Evolutionary conservation across 768 basidiomycete species (phyloP).

Genomic region (Lentinus tigrinus): DNA sequence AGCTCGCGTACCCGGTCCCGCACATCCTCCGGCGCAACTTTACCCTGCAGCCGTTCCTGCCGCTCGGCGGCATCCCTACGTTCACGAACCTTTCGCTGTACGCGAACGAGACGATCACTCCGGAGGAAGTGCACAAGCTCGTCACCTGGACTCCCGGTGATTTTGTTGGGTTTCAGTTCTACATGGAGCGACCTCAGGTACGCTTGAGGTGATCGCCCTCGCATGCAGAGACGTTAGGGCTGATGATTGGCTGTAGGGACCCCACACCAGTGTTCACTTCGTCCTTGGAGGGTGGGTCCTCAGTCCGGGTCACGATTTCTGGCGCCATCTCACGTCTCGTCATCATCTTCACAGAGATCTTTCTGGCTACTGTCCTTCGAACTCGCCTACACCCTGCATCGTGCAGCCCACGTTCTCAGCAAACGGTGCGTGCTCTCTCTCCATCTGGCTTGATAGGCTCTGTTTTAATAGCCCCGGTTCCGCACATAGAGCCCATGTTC

Average conservation of each 20-base stretch:
- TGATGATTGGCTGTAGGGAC: constrained; percentile 25
- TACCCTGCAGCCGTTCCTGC: constrained; percentile 31
- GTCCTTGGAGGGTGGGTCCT: constrained; percentile 31
- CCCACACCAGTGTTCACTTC: constrained; percentile 32
- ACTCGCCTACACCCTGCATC: constrained; percentile 25
- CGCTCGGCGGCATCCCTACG: constrained; percentile 3
- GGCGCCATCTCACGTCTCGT: neutral
- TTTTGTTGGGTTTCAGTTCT: constrained; percentile 31
- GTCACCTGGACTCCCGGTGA: constrained; percentile 30
- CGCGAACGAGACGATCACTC: constrained; percentile 30
- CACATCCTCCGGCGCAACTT: constrained; percentile 35
- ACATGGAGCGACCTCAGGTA: constrained; percentile 29
- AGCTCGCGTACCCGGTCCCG: constrained; percentile 32
- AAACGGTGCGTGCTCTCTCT: constrained; percentile 26
- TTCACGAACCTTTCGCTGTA: constrained; percentile 20
- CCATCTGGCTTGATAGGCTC: too few relatives aligned
- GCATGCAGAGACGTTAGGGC: neutral
- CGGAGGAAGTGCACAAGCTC: constrained; percentile 23
- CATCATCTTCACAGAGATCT: constrained; percentile 25
- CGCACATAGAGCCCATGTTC: constrained; percentile 34
- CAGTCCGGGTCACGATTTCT: neutral
- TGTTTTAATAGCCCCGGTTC: too few relatives aligned
- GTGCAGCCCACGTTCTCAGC: constrained; percentile 31
- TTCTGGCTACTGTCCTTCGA: constrained; percentile 27
- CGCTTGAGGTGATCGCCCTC: neutral